These are phyloP conservation scores for Articulospora tetracladia DNA, from an alignment of 495 filamentous ascomycete genomes.

Conservation along the genomic window DNA sequence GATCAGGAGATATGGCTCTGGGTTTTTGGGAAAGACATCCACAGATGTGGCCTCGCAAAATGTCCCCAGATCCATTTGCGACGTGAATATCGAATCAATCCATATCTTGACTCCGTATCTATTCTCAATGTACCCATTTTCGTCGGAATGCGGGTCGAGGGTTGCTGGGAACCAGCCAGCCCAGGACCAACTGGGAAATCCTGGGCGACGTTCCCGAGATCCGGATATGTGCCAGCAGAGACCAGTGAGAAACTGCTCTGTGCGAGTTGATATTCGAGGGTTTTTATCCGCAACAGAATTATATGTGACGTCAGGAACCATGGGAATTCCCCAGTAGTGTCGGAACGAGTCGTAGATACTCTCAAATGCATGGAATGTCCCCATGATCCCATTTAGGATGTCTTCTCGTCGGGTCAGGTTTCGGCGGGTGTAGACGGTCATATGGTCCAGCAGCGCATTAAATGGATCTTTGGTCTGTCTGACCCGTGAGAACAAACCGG, in stretches of 20 bases:
- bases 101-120: neutral
- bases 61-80: neutral
- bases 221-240: neutral
- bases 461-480: neutral
- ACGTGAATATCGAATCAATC: neutral
- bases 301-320: neutral
- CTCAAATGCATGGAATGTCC: neutral
- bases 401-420: neutral
- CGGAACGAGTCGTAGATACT: neutral
- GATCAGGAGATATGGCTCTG: neutral
- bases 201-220: neutral
- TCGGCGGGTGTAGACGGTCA: neutral
- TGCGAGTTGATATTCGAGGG: neutral
- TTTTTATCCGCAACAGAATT: neutral
- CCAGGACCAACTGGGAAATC: neutral
- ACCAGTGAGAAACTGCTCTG: neutral
- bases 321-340: neutral
- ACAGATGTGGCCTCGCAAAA: neutral
- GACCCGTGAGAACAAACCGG: neutral
- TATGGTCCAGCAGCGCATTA: neutral
- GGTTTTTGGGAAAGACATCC: neutral
- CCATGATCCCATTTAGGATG: neutral
- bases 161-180: neutral
- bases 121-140: neutral
- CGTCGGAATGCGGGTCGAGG: neutral